Percentiles rank a stretch among this genome's conserved stretches.
These are phyloP conservation scores for Ashbya aceris DNA, from an alignment of 1,139 yeast species.

Conservation along the genomic window DNA sequence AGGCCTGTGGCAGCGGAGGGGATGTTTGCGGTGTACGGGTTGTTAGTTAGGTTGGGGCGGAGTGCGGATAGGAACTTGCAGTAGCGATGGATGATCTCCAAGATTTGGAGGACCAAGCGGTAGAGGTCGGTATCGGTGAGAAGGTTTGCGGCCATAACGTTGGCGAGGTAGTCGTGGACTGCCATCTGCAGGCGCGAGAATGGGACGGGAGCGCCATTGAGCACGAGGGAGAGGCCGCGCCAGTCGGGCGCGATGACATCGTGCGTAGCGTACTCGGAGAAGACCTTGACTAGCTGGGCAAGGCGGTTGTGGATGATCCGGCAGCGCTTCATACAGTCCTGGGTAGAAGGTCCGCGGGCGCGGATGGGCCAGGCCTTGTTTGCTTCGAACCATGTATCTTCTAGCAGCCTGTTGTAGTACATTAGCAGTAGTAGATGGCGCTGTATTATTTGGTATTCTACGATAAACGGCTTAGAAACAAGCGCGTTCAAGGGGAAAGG, in stretches of 20 bases:
- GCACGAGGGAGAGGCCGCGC: constrained; percentile 4
- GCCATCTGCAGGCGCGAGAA: constrained; percentile 5
- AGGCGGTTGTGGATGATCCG: constrained; percentile 23
- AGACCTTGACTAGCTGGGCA: constrained; percentile 22
- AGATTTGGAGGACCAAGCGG: constrained; percentile 23
- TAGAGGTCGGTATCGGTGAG: constrained; percentile 16
- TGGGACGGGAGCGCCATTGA: constrained; percentile 1
- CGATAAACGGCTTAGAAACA: constrained; percentile 57
- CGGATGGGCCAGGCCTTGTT: constrained; percentile 58
- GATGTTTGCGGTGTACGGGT: not conserved
- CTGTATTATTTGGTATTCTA: constrained; percentile 73
- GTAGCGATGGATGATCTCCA: constrained; percentile 25
- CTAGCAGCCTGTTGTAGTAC: constrained; percentile 51
- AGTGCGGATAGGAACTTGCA: constrained; percentile 24
- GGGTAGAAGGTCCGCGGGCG: constrained; percentile 24
- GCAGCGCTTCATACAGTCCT: constrained; percentile 13
- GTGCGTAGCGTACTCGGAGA: constrained; percentile 21
- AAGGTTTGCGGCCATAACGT: constrained; percentile 20
- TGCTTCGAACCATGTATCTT: constrained; percentile 65
- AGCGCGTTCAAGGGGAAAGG: constrained; percentile 85
- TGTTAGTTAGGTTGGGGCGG: constrained; percentile 9
- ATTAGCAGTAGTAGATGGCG: constrained; percentile 60
- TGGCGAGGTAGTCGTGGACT: constrained; percentile 23
- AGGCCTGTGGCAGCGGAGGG: not conserved
- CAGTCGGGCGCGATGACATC: constrained; percentile 22